Percentiles rank a stretch among this genome's conserved stretches.
These are phyloP conservation scores for Cordyceps militaris DNA, from an alignment of 2,329 filamentous ascomycete genomes.

Conservation along the genomic window DNA sequence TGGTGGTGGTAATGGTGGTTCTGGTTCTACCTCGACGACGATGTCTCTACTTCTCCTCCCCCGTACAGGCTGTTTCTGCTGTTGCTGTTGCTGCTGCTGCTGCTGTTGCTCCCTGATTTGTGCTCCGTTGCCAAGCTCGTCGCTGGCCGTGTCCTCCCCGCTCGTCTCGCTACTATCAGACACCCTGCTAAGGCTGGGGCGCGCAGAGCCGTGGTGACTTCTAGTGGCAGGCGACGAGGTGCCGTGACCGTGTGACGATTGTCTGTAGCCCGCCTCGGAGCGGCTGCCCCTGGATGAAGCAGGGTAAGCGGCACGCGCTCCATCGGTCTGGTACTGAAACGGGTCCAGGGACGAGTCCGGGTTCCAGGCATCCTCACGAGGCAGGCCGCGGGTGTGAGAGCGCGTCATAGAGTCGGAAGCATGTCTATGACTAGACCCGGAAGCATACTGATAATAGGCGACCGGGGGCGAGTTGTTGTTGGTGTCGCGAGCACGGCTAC, in stretches of 20 bases:
- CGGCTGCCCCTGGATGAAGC: slow-evolving; percentile 31
- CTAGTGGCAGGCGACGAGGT: slow-evolving; percentile 23
- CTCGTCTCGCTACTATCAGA: slow-evolving; percentile 28
- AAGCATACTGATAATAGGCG: slow-evolving; percentile 38
- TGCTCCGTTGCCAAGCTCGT: slow-evolving; percentile 30
- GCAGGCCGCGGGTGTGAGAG: slow-evolving; percentile 26
- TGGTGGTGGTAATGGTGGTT: slow-evolving; percentile 24
- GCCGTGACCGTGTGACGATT: slow-evolving; percentile 17
- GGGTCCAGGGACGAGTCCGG: slow-evolving; percentile 32
- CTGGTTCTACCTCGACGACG: slow-evolving; percentile 31
- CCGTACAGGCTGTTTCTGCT: slow-evolving; percentile 14
- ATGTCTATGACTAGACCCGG: slow-evolving; percentile 32
- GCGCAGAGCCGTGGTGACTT: slow-evolving; percentile 25
- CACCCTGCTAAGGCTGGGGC: slow-evolving; percentile 25
- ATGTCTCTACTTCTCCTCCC: slow-evolving; percentile 29
- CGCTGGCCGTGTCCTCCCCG: slow-evolving; percentile 29
- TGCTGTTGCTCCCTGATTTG: slow-evolving; percentile 20
- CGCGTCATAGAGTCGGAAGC: slow-evolving; percentile 36
- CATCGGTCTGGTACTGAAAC: slow-evolving; percentile 46
- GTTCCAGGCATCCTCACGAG: slow-evolving; percentile 26
- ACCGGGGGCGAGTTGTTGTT: slow-evolving; percentile 35
- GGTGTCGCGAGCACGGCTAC: slow-evolving; percentile 25
- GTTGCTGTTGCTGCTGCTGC: slow-evolving; percentile 13
- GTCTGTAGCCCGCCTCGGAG: slow-evolving; percentile 21
- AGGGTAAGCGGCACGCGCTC: slow-evolving; percentile 31